Conservation (phyloP, 31 red algal species). For the Odonthalia washingtoniensis region DNA sequence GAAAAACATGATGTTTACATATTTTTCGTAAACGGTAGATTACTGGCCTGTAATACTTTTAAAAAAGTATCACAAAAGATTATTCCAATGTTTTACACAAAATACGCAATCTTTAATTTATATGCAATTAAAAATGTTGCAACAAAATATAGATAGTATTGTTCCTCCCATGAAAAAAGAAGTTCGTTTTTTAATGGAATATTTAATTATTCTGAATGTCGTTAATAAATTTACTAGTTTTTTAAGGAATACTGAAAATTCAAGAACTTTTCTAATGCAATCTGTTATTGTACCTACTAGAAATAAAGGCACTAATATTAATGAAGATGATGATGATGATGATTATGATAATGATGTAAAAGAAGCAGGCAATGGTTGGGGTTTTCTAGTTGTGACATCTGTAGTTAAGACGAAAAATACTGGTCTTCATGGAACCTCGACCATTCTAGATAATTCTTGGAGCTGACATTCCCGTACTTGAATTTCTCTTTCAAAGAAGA, state of each 20-base stretch:
- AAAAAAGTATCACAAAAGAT: constrained; percentile 61
- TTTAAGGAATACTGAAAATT: constrained; percentile 62
- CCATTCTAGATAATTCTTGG: too few relatives aligned
- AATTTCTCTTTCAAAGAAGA: too few relatives aligned
- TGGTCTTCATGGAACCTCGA: too few relatives aligned
- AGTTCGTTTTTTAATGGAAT: constrained; percentile 88
- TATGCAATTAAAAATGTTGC: constrained; percentile 70
- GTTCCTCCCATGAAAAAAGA: constrained; percentile 75
- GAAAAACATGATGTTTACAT: constrained; percentile 69
- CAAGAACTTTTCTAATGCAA: constrained; percentile 71
- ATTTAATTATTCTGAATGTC: constrained; percentile 49
- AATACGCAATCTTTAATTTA: constrained; percentile 83
- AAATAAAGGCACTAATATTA: background rate
- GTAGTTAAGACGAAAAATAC: too few relatives aligned
- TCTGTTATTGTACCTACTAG: constrained; percentile 11
- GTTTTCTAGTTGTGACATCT: background rate
- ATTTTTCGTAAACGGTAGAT: constrained; percentile 91
- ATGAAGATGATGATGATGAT: background rate
- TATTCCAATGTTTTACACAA: constrained; percentile 73
- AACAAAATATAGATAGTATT: constrained; percentile 85
- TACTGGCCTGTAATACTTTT: constrained; percentile 82
- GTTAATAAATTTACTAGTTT: constrained; percentile 25
- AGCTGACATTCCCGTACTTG: too few relatives aligned
- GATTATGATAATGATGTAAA: background rate
- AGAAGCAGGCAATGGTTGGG: background rate